Percentiles rank a stretch among this genome's conserved stretches.
These are phyloP conservation scores for Sapria himalayana DNA, from an alignment of 345 rosid species.

Conservation along the genomic window DNA sequence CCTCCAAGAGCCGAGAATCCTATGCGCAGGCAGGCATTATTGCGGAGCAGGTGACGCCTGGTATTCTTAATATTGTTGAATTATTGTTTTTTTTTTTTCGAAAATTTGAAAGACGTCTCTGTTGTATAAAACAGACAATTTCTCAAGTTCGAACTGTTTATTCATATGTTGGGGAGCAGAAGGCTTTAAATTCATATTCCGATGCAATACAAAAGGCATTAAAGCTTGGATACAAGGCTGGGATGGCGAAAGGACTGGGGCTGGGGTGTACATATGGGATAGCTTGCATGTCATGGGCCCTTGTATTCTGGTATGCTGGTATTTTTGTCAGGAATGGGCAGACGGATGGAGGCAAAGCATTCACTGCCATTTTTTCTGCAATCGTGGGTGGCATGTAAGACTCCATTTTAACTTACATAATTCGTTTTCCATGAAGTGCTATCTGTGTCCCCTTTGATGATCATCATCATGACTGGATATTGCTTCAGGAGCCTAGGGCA, in stretches of 20 bases:
- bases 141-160: conserved; percentile 95
- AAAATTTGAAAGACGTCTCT: too few relatives aligned
- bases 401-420: conserved; percentile 1
- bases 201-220: conserved; percentile 89
- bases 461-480: conserved; percentile 3
- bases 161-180: conserved; percentile 93
- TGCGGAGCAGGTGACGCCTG: conserved; percentile 74
- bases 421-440: not conserved
- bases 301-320: conserved; percentile 98
- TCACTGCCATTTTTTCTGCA: conserved; percentile 96
- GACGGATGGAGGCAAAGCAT: conserved; percentile 96
- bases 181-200: conserved; percentile 73
- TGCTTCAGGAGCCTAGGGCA: conserved; percentile 90
- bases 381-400: conserved; percentile 99
- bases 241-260: conserved; percentile 99
- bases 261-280: conserved; percentile 96
- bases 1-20: conserved; percentile 94
- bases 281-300: conserved; percentile 99
- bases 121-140: conserved; percentile 78
- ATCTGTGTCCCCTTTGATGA: not conserved
- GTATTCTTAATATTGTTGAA: conserved; percentile 2
- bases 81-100: too few relatives aligned
- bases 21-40: conserved; percentile 89
- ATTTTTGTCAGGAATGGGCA: conserved; percentile 85
- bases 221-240: conserved; percentile 96